Evolutionary conservation across 768 basidiomycete genomes (phyloP).

Genomic region (Calvatia gigantea): DNA sequence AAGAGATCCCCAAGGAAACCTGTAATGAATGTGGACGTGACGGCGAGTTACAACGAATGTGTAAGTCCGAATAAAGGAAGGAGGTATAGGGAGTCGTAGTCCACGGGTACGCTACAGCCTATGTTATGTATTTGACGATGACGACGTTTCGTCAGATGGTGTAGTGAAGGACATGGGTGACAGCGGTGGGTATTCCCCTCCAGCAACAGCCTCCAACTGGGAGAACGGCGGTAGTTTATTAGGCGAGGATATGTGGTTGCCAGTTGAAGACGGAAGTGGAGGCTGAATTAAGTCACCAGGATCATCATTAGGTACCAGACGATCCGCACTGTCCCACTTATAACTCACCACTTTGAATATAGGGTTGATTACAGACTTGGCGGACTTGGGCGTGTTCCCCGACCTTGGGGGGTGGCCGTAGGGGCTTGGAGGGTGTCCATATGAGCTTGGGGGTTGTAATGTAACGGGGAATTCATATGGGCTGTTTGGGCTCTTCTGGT

Average conservation of each 20-base stretch:
- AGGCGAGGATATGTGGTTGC: slow-evolving; percentile 20
- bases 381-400: slow-evolving; percentile 57
- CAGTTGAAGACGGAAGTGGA: slow-evolving; percentile 50
- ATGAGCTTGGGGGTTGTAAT: slow-evolving; percentile 38
- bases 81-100: too few relatives aligned
- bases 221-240: slow-evolving; percentile 73
- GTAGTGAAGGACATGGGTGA: slow-evolving; percentile 71
- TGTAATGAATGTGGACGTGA: slow-evolving; percentile 15
- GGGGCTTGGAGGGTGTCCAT: slow-evolving; percentile 49
- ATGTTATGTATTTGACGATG: slow-evolving; percentile 24
- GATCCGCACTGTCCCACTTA: slow-evolving; percentile 34
- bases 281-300: slow-evolving; percentile 39
- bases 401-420: slow-evolving; percentile 60
- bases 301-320: slow-evolving; percentile 33
- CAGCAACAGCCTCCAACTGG: slow-evolving; percentile 79
- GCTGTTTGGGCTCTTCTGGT: slow-evolving; percentile 29
- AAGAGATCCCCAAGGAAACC: slow-evolving; percentile 12
- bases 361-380: slow-evolving; percentile 74
- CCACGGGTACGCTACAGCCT: slow-evolving; percentile 19
- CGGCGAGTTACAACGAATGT: slow-evolving; percentile 18
- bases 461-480: slow-evolving; percentile 33
- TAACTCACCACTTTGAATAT: slow-evolving; percentile 89
- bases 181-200: slow-evolving; percentile 67
- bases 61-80: neutral
- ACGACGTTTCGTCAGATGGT: slow-evolving; percentile 40